These are phyloP conservation scores for Scenedesmus sp. DNA, from an alignment of 163 green algal species.

Conservation along the genomic window DNA sequence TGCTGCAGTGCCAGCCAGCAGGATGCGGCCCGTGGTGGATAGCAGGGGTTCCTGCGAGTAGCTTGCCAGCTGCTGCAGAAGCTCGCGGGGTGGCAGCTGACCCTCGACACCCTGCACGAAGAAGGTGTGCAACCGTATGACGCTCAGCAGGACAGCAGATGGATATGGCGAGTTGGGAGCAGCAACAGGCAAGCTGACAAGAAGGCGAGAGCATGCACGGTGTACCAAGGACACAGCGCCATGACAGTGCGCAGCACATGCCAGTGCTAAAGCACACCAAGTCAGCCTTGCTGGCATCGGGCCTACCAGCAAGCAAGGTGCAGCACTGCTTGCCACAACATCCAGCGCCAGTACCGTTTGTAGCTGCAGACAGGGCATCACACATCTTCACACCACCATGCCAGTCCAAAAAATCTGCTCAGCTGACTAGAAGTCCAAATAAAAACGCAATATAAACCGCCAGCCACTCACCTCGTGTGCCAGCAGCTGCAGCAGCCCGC, in stretches of 20 bases:
- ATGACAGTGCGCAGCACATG: background rate
- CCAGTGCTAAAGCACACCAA: background rate
- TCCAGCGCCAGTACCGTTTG: background rate
- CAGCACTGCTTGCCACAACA: background rate
- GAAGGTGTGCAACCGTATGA: background rate
- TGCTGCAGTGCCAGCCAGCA: background rate
- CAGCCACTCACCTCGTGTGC: background rate
- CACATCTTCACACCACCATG: background rate
- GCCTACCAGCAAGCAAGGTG: background rate
- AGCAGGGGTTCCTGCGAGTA: constrained; percentile 17
- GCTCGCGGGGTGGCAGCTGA: background rate
- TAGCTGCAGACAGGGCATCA: background rate
- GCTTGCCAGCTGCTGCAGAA: constrained; percentile 16
- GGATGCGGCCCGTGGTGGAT: background rate
- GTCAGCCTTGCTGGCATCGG: too few species aligned
- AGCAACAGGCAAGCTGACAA: background rate
- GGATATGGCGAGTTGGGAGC: too few species aligned
- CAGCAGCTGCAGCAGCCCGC: constrained; percentile 48
- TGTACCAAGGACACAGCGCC: background rate
- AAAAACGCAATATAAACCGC: background rate
- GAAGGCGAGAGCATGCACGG: background rate
- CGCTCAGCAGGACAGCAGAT: background rate
- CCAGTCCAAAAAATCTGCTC: background rate
- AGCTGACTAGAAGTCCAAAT: background rate
- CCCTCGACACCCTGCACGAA: background rate